A percentile compares a stretch with the other conserved stretches of the same genome.
Evolutionary conservation across 257 asterid species (phyloP).

Genomic region (Perilla frutescens): DNA sequence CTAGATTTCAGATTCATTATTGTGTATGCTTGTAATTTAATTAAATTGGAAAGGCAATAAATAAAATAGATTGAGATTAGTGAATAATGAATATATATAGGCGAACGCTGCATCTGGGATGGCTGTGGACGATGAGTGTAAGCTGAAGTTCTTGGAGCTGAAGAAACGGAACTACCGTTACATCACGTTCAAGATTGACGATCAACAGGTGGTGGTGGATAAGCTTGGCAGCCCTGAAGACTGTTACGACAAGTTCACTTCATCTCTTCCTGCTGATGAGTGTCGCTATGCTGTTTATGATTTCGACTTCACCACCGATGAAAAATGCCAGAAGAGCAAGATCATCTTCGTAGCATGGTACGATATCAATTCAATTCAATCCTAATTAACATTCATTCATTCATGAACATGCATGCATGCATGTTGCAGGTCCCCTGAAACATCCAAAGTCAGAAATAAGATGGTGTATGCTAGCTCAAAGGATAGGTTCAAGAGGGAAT

Average conservation of each 20-base stretch:
- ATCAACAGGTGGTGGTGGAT: constrained; percentile 71
- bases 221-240: constrained; percentile 70
- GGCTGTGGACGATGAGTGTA: constrained; percentile 76
- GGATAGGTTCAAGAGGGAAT: constrained; percentile 88
- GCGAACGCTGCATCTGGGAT: constrained; percentile 81
- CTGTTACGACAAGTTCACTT: constrained; percentile 59
- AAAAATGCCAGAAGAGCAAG: constrained; percentile 92
- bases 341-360: constrained; percentile 81
- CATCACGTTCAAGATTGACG: constrained; percentile 74
- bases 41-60: no score
- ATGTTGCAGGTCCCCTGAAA: constrained; percentile 68
- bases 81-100: constrained; percentile 30
- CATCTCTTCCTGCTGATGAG: constrained; percentile 66
- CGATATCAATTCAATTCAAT: no score
- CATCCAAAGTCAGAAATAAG: constrained; percentile 83
- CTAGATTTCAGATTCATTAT: no score
- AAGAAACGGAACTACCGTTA: constrained; percentile 76
- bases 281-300: constrained; percentile 86
- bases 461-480: constrained; percentile 91
- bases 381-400: no score
- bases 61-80: no score
- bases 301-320: constrained; percentile 75
- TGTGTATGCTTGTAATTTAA: no score
- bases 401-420: no score
- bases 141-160: constrained; percentile 73